phyloP scores from a whole-genome alignment of 2,329 filamentous ascomycete species.

The Stagonosporopsis vannaccii region DNA sequence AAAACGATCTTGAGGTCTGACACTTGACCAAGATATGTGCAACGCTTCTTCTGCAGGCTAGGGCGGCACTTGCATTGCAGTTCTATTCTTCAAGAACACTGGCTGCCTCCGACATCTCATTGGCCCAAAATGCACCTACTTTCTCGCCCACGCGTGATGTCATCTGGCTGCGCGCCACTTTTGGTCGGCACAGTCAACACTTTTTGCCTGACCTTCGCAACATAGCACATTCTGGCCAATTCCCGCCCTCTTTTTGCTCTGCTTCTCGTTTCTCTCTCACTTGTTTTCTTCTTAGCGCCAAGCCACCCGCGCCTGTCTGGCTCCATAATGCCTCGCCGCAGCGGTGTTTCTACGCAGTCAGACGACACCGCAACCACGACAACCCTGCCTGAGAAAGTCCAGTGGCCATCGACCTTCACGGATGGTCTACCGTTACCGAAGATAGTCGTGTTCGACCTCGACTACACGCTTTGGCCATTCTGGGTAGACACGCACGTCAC shows the following conservation, averaged over 20 bases:
- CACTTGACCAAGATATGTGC: no score
- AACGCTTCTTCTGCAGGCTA: no score
- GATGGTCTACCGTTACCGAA: slow-evolving; percentile 77
- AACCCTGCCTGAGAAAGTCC: slow-evolving; percentile 45
- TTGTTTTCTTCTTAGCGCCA: not conserved
- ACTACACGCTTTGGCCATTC: slow-evolving; percentile 99
- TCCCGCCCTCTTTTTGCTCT: not conserved
- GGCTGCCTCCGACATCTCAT: not conserved
- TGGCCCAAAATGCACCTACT: not conserved
- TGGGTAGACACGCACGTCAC: slow-evolving; percentile 95
- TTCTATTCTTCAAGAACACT: no score
- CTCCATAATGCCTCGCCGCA: slow-evolving; percentile 42
- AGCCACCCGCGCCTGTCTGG: not conserved
- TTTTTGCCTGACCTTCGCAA: not conserved
- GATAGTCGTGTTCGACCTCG: slow-evolving; percentile 90
- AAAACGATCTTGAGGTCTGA: no score
- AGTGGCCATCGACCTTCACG: slow-evolving; percentile 64
- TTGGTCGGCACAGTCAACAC: not conserved
- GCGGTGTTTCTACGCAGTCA: slow-evolving; percentile 24
- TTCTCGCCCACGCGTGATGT: slow-evolving; percentile 6
- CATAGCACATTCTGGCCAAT: not conserved
- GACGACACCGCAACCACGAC: slow-evolving; percentile 43
- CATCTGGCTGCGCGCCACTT: slow-evolving; percentile 13
- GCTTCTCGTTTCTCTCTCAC: not conserved
- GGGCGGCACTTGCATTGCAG: no score